Percentiles rank a stretch among this genome's conserved stretches.
These are phyloP conservation scores for Haberlea rhodopensis DNA, from an alignment of 257 asterid genomes.

Conservation along the genomic window DNA sequence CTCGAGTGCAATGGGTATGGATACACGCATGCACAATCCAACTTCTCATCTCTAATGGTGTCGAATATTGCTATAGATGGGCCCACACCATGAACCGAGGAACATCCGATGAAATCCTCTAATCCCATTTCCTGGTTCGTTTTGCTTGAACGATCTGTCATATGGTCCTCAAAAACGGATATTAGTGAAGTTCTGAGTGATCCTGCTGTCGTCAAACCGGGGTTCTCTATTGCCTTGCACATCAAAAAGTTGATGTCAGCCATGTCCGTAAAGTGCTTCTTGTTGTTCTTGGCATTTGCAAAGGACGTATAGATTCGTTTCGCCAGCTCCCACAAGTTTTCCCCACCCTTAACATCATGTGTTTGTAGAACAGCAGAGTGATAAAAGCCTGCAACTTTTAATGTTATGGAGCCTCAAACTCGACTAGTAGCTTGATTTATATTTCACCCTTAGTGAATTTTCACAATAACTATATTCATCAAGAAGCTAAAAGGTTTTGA, in stretches of 20 bases:
- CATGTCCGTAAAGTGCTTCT: too few relatives aligned
- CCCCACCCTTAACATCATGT: too few relatives aligned
- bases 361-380: slow-evolving; percentile 81
- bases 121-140: slow-evolving; percentile 43
- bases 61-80: slow-evolving; percentile 76
- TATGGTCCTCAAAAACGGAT: slow-evolving; percentile 72
- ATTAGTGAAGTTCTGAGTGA: slow-evolving; percentile 71
- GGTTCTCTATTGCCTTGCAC: slow-evolving; percentile 91
- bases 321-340: slow-evolving; percentile 67
- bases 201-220: slow-evolving; percentile 67
- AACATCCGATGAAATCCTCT: slow-evolving; percentile 70
- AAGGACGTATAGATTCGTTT: slow-evolving; percentile 54
- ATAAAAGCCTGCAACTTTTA: slow-evolving; percentile 59
- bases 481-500: too few relatives aligned
- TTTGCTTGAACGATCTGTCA: slow-evolving; percentile 35
- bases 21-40: slow-evolving; percentile 78
- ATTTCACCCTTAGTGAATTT: too few relatives aligned
- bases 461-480: too few relatives aligned
- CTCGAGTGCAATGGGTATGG: slow-evolving; percentile 86
- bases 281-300: slow-evolving; percentile 42
- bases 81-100: slow-evolving; percentile 83
- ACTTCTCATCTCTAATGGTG: slow-evolving; percentile 49
- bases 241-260: slow-evolving; percentile 76
- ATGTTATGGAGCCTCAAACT: too few relatives aligned
- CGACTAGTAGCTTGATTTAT: too few relatives aligned